These are phyloP conservation scores for Oryza glumipatula DNA, from an alignment of 176 grass and related monocot genomes.

Conservation along the genomic window DNA sequence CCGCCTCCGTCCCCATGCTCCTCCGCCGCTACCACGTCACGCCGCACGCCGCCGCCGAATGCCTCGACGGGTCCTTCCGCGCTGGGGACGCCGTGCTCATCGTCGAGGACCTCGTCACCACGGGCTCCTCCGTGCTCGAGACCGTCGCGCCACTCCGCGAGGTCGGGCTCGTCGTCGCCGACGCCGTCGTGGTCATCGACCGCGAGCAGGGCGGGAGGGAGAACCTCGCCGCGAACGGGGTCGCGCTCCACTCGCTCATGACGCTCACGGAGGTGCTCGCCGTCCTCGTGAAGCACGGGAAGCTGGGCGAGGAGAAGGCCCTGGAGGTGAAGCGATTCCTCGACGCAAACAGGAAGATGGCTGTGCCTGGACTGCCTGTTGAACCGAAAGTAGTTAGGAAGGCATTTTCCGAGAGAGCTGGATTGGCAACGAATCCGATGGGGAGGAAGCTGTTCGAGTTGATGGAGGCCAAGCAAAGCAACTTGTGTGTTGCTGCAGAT, in stretches of 20 bases:
- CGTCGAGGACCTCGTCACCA: constrained; percentile 84
- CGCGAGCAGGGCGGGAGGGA: constrained; percentile 86
- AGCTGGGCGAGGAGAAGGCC: constrained; percentile 69
- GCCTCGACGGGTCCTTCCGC: constrained; percentile 56
- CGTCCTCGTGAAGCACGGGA: constrained; percentile 60
- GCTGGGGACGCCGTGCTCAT: constrained; percentile 56
- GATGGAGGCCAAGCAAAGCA: constrained; percentile 76
- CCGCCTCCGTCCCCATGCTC: constrained; percentile 65
- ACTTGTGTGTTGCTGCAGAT: constrained; percentile 72
- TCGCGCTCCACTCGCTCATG: constrained; percentile 72
- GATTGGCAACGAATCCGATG: constrained; percentile 55
- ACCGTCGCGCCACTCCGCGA: constrained; percentile 55
- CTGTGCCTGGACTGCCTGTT: constrained; percentile 31
- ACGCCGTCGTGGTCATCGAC: constrained; percentile 86
- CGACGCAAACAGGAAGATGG: constrained; percentile 65
- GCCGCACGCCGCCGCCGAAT: constrained; percentile 33
- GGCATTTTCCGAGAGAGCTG: constrained; percentile 57
- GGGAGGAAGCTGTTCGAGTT: constrained; percentile 73
- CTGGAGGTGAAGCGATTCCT: constrained; percentile 85
- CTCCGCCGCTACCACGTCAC: constrained; percentile 79
- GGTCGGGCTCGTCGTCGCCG: constrained; percentile 57
- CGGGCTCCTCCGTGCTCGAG: constrained; percentile 74
- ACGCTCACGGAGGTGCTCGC: constrained; percentile 77
- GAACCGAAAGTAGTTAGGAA: constrained; percentile 20
- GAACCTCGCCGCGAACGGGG: constrained; percentile 70